Base-by-base conservation (phyloP, 1,284 basidiomycete genomes). In the Cutaneotrichosporon sp. region DNA sequence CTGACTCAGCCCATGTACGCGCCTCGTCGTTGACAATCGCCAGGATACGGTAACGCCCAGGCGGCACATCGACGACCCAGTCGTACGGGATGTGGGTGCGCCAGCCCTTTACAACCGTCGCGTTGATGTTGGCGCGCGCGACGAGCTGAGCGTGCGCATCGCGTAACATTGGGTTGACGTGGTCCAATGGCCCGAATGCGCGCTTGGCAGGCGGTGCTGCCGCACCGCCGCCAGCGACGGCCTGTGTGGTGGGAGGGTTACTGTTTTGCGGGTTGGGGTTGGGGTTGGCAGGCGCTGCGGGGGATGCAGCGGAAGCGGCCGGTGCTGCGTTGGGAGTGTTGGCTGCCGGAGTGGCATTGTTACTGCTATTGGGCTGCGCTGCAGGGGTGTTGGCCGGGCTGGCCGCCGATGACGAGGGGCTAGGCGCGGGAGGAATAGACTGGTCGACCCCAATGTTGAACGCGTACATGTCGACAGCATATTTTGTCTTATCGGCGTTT, bases 41-140 rank as follows among this genome's bases (percentile, higher is more conserved):
- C 8, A 69, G 38, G 38, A 78, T 56, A 31, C 71, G 69, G 61
- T 78, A 79, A 31, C 70, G 62, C 0, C 78, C 78, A 9, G 66
- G 53, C 1, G 74, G 75, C 18, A 78, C 67, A 30, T 58, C 56
- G 50, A 74, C 63, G 7, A 60, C 53, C 68, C 69, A 75, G 9
- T 47, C 16, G 53, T 65, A 72, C 4, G 62, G 60, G 10, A 66
- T 58, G 52, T 68, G 69, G 3, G 73, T 73, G 9, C 57, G 50
- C 55, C 69, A 70, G 31, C 34, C 50, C 21, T 60, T 64, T 26
- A 63, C 65, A 22, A 76, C 58, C 14, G 72, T 69, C 13, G 62
- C 56, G 60, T 76, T 75, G 65, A 73, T 31, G 22, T 63, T 31
- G 14, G 60, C 65, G 14, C 68, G 47, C 34, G 62, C 55, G 11